Base-by-base conservation (phyloP, 2,329 filamentous ascomycete genomes). In the Thielaviopsis musarum region DNA sequence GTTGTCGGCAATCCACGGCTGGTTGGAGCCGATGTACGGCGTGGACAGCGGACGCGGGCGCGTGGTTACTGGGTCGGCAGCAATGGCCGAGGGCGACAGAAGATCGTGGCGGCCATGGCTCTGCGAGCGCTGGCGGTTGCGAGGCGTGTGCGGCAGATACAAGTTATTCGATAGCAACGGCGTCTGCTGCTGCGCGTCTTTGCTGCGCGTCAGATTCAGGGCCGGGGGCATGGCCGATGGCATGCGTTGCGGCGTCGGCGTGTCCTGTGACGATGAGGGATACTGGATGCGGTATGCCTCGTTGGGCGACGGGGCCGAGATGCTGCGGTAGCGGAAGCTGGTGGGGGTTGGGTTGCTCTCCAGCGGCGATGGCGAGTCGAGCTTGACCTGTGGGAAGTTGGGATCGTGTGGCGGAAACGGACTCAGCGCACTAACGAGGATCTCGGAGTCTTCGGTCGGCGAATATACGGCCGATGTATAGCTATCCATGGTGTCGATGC, bases 401-500 rank as follows among this genome's bases (percentile, higher is more conserved):
- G 41, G 30, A 24, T 28, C 38, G 1, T 54, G 38, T n/a, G 59
- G 56, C 0, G 56, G 59, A 21, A 17, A 45, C 10, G 38, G 38
- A n/a, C 56, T 58, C 24, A 61, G 52, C 2, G 59, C 59, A 19
- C 59, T 61, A 26, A 61, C 54, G 15, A 61, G 54, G 1, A 22
- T 28, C 30, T 38, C 19, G 45, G 26, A 17, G 22, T 22, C 56
- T 15, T 55, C 41, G 3, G 26, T 58, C 4, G 59, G 59, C 10
- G 59, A 61, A n/a, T 21, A 45, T 26, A 61, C 52, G 17, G 52
- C 56, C 12, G 59, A 61, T 9, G 59, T 61, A n/a, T 61, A 61
- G 26, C 59, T 61, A 9, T 58, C 56, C 38, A 55, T 61, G 24
- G 59, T 60, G 15, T 57, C 45, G n/a, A 38, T 58, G 15, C 59